Evolutionary conservation across 495 filamentous ascomycete genomes (phyloP).

Genomic region (Penicillium chermesinum): DNA sequence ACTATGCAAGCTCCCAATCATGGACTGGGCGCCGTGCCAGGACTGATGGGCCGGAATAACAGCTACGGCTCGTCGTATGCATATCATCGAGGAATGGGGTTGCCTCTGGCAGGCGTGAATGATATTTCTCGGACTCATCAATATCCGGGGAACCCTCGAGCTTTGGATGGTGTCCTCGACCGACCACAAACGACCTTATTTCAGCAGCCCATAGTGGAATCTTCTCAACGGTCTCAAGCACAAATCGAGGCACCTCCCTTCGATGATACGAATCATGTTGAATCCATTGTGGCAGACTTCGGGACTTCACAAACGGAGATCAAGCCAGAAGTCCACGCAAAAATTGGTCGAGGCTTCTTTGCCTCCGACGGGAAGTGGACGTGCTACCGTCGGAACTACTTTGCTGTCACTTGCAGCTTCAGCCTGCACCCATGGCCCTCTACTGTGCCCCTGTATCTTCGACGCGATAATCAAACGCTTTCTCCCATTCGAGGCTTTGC

Average conservation of each 20-base stretch:
- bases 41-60: constrained; percentile 33
- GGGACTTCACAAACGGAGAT: constrained; percentile 43
- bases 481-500: constrained; percentile 62
- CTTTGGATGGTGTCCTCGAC: constrained; percentile 31
- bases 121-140: constrained; percentile 31
- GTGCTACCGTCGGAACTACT: constrained; percentile 93
- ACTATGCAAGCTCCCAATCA: constrained; percentile 28
- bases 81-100: constrained; percentile 28
- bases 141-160: constrained; percentile 34
- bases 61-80: constrained; percentile 32
- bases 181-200: constrained; percentile 29
- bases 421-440: constrained; percentile 51
- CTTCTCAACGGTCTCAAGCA: constrained; percentile 27
- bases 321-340: constrained; percentile 72
- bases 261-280: constrained; percentile 49
- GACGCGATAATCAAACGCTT: constrained; percentile 43
- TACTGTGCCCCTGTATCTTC: constrained; percentile 43
- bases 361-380: constrained; percentile 84
- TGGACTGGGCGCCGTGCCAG: constrained; percentile 22
- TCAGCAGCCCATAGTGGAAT: constrained; percentile 29
- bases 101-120: constrained; percentile 30
- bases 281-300: constrained; percentile 52
- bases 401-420: constrained; percentile 81
- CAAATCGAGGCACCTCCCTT: constrained; percentile 51
- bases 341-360: constrained; percentile 93